phyloP scores from a whole-genome alignment of 345 rosid species.

The Raphanus raphanistrum region DNA sequence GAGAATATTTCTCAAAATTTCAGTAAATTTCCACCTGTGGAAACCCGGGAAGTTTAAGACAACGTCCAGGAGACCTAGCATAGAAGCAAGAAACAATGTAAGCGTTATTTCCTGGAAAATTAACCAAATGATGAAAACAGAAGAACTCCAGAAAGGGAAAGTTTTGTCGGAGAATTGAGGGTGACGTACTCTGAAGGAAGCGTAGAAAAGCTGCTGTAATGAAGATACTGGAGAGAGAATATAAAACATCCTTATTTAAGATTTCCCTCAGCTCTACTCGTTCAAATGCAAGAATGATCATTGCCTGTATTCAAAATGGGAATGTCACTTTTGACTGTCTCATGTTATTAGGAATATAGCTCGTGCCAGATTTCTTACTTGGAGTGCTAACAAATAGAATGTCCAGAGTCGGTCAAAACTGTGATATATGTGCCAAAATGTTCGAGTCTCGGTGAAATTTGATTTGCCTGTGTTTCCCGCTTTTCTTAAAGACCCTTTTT shows the following conservation, averaged over 20 bases:
- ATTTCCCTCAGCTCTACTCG: slow-evolving; percentile 58
- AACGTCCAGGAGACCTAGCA: slow-evolving; percentile 82
- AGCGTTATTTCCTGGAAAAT: slow-evolving; percentile 24
- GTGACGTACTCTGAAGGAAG: slow-evolving; percentile 70
- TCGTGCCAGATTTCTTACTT: slow-evolving; percentile 50
- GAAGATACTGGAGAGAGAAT: slow-evolving; percentile 78
- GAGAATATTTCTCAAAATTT: slow-evolving; percentile 68
- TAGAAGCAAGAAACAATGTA: slow-evolving; percentile 20
- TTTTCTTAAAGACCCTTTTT: slow-evolving; percentile 48
- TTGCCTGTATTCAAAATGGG: slow-evolving; percentile 53
- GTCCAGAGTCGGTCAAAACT: slow-evolving; percentile 97
- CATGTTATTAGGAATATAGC: slow-evolving; percentile 12
- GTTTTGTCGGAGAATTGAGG: slow-evolving; percentile 4
- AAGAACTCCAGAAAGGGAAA: slow-evolving; percentile 7
- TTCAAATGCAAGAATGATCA: slow-evolving; percentile 82
- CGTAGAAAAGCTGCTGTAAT: slow-evolving; percentile 96
- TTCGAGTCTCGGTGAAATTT: slow-evolving; percentile 83
- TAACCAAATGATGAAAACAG: slow-evolving; percentile 12
- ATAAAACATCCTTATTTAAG: slow-evolving; percentile 61
- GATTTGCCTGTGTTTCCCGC: slow-evolving; percentile 84
- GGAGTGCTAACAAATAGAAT: slow-evolving; percentile 79
- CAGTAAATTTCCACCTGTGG: slow-evolving; percentile 87
- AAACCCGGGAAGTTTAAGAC: slow-evolving; percentile 90
- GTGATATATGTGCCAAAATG: slow-evolving; percentile 95
- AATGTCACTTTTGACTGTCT: slow-evolving; percentile 5